Evolutionary conservation across 192 early-diverging fungal species (phyloP).

Genomic region (Entomortierella parvispora): DNA sequence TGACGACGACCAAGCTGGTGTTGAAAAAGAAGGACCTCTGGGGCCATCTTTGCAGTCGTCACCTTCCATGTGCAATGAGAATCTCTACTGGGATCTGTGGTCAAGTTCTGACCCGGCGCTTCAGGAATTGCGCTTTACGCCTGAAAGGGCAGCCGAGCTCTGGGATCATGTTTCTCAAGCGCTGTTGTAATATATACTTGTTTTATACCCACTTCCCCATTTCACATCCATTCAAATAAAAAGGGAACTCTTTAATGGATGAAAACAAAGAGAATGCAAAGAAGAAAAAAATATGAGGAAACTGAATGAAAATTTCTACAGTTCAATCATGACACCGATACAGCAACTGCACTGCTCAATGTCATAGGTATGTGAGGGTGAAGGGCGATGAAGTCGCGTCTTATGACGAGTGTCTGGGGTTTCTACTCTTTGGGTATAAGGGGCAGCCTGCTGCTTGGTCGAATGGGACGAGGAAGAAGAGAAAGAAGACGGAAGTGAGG

Average conservation of each 20-base stretch:
- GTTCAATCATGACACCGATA: conserved; percentile 34
- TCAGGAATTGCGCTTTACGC: conserved; percentile 14
- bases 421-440: conserved; percentile 1
- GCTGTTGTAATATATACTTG: conserved; percentile 30
- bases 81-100: conserved; percentile 46
- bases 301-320: conserved; percentile 13
- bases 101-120: conserved; percentile 13
- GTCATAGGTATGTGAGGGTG: conserved; percentile 7
- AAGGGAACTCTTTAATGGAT: no score
- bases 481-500: not conserved
- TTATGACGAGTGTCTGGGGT: conserved; percentile 10
- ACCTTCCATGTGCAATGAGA: conserved; percentile 17
- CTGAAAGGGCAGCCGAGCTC: conserved; percentile 20
- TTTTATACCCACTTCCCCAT: not conserved
- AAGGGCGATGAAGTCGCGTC: not conserved
- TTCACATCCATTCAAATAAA: not conserved
- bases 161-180: conserved; percentile 16
- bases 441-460: not conserved
- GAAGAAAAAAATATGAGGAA: not conserved
- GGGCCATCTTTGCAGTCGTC: not conserved
- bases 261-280: not conserved
- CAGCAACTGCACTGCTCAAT: conserved; percentile 50
- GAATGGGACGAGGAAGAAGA: not conserved
- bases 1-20: not conserved
- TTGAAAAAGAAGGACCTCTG: conserved; percentile 1